Conservation (phyloP, 306 rosid genomes). For the Cucumis sativus region DNA sequence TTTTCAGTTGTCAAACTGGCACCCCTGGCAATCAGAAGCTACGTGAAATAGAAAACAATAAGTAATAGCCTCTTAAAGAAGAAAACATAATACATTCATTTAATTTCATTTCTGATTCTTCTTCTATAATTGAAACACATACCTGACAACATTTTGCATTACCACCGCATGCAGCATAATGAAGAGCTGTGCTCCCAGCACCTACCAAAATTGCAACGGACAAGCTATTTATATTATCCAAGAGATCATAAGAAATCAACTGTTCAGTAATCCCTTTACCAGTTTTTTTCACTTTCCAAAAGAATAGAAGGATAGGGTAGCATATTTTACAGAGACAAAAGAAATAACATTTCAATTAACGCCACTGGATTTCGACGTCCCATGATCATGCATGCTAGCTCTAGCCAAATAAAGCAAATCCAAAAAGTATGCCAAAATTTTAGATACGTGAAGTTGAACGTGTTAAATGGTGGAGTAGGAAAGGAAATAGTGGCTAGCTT, state of each 20-base stretch:
- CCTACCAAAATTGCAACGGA: slow-evolving; percentile 33
- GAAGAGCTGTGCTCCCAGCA: slow-evolving; percentile 92
- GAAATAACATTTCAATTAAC: neutral
- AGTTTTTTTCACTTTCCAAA: neutral
- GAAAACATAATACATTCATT: neutral
- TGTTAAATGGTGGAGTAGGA: neutral
- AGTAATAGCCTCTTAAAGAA: slow-evolving; percentile 14
- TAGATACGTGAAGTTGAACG: neutral
- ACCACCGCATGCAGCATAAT: slow-evolving; percentile 97
- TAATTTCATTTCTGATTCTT: neutral
- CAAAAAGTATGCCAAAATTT: neutral
- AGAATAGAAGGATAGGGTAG: neutral
- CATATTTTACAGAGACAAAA: neutral
- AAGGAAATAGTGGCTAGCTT: neutral
- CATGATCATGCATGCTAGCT: neutral
- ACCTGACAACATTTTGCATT: slow-evolving; percentile 94
- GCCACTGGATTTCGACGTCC: neutral
- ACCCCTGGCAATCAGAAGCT: slow-evolving; percentile 78
- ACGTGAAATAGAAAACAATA: slow-evolving; percentile 9
- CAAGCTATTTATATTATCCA: neutral
- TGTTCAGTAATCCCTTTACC: neutral
- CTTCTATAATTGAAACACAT: slow-evolving; percentile 12
- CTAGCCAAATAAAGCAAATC: neutral
- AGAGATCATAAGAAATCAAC: neutral
- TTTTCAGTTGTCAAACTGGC: slow-evolving; percentile 66